Evolutionary conservation across 208 protist species (phyloP).

Genomic region (Entamoeba nuttalli): DNA sequence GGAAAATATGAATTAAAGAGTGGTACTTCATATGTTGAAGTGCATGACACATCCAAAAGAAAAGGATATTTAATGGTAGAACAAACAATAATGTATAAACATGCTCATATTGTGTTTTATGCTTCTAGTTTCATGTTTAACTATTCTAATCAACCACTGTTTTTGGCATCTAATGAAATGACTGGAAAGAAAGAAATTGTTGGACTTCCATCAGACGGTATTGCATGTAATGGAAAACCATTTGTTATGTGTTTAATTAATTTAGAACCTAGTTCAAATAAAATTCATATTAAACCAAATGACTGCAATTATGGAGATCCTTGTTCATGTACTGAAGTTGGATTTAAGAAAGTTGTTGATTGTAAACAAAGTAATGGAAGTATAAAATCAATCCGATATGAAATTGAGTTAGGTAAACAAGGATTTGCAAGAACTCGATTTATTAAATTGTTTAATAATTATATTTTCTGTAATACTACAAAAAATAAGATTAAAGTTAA

Average conservation of each 20-base stretch:
- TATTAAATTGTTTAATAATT: neutral
- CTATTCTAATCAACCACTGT: neutral
- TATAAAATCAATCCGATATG: neutral
- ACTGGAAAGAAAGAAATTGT: neutral
- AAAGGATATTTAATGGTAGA: neutral
- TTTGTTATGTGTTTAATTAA: neutral
- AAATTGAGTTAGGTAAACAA: neutral
- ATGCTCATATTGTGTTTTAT: neutral
- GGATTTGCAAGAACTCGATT: neutral
- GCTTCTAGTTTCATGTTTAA: neutral
- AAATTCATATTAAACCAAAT: neutral
- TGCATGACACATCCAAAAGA: neutral
- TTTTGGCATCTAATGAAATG: neutral
- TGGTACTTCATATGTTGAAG: neutral
- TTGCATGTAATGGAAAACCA: neutral
- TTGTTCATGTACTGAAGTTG: neutral
- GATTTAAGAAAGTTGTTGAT: neutral
- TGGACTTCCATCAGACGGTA: neutral
- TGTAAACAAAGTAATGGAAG: neutral
- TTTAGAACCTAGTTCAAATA: neutral
- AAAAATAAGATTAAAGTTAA: neutral
- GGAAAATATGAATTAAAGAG: neutral
- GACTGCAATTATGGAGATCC: neutral
- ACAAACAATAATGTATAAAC: neutral
- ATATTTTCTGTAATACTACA: neutral